Conservation (phyloP, 192 early-diverging fungal genomes). For the Jimgerdemannia lactiflua region DNA sequence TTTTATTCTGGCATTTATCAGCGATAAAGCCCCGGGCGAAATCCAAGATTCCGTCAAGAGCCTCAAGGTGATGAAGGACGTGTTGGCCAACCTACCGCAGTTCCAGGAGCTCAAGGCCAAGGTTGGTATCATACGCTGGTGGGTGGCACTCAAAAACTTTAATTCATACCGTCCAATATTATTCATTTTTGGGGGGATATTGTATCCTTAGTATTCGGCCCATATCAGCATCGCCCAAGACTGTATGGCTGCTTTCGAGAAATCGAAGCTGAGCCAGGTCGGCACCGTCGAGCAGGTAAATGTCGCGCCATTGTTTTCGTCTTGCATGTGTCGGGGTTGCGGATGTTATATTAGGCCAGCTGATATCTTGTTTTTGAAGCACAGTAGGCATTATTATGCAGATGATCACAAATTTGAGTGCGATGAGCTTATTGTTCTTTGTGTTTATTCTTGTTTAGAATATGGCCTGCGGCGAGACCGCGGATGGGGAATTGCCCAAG, state of each 20-base stretch:
- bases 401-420: too few species aligned
- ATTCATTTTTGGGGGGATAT: not conserved
- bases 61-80: constrained; percentile 85
- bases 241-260: constrained; percentile 74
- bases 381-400: too few species aligned
- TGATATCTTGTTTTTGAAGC: too few species aligned
- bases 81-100: constrained; percentile 78
- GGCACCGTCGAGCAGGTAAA: constrained; percentile 77
- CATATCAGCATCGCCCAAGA: constrained; percentile 87
- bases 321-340: not conserved
- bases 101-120: constrained; percentile 82
- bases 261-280: constrained; percentile 60
- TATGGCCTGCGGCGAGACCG: constrained; percentile 75
- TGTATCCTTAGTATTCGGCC: constrained; percentile 68
- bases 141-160: too few species aligned
- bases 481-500: constrained; percentile 63
- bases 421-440: too few species aligned
- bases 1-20: too few species aligned
- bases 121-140: constrained; percentile 2
- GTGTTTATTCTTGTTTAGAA: constrained; percentile 33
- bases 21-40: not conserved
- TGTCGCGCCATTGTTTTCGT: not conserved
- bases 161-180: too few species aligned
- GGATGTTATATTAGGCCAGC: not conserved
- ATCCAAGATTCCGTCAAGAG: constrained; percentile 52